Percentiles rank a stretch among this genome's conserved stretches.
These are phyloP conservation scores for Phaseolus lunatus DNA, from an alignment of 306 rosid species.

Conservation along the genomic window DNA sequence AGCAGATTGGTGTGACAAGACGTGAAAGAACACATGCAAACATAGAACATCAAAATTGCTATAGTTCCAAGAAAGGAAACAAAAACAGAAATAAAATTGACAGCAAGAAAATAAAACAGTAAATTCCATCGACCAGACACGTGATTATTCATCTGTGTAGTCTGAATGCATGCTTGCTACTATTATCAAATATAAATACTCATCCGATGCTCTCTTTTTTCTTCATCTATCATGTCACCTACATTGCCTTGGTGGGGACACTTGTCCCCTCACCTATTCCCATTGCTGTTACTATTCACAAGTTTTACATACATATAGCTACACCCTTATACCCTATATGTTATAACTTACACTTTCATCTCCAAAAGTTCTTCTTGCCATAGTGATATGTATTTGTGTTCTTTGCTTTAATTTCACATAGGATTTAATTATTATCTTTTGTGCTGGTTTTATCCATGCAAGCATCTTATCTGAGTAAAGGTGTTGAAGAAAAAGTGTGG, in stretches of 20 bases:
- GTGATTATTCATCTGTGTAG: constrained; percentile 1
- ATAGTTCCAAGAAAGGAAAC: constrained; percentile 29
- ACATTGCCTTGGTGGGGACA: constrained; percentile 55
- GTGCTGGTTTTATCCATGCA: constrained; percentile 20
- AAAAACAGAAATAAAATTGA: constrained; percentile 33
- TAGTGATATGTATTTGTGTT: no score
- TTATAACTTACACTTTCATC: not conserved
- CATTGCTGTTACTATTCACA: constrained; percentile 32
- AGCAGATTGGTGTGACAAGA: constrained; percentile 55
- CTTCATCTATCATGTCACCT: constrained; percentile 67
- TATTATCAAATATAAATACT: constrained; percentile 46
- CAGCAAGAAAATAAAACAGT: constrained; percentile 41
- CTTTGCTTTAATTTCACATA: not conserved
- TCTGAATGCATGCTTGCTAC: constrained; percentile 46
- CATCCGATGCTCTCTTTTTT: constrained; percentile 43
- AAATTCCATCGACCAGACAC: constrained; percentile 16
- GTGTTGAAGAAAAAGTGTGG: constrained; percentile 39
- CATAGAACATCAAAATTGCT: constrained; percentile 37
- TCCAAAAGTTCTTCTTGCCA: not conserved
- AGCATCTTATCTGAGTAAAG: constrained; percentile 28
- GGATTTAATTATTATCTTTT: no score
- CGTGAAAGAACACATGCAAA: constrained; percentile 39
- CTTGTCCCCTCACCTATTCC: constrained; percentile 43
- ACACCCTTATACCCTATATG: not conserved
- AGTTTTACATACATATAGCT: not conserved